phyloP scores from a whole-genome alignment of 2,329 filamentous ascomycete genomes.

The Apiospora phragmitis region DNA sequence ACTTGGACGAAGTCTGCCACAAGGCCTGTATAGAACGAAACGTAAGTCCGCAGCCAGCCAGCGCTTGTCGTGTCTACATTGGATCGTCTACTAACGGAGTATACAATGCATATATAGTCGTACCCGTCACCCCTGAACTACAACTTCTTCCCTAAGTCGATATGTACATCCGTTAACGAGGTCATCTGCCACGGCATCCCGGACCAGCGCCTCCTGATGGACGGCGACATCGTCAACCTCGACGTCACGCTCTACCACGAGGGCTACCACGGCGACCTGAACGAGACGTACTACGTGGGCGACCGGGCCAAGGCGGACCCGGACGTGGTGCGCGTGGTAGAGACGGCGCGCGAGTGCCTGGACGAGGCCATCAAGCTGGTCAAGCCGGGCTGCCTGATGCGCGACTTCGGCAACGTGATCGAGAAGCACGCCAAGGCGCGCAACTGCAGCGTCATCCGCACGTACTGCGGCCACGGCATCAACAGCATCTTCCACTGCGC shows the following conservation, averaged over 20 bases:
- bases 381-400: constrained; percentile 89
- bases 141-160: constrained; percentile 94
- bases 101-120: constrained; percentile 56
- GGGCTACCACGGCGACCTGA: constrained; percentile 93
- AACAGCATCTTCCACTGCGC: constrained; percentile 91
- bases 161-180: constrained; percentile 95
- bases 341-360: constrained; percentile 84
- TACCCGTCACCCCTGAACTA: constrained; percentile 97
- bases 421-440: constrained; percentile 89
- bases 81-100: not conserved
- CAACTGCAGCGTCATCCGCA: constrained; percentile 88
- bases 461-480: constrained; percentile 95
- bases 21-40: constrained; percentile 91
- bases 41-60: constrained; percentile 53
- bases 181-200: constrained; percentile 99
- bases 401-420: constrained; percentile 91
- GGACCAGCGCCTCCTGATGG: constrained; percentile 80
- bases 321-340: constrained; percentile 86
- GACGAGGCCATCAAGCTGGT: constrained; percentile 89
- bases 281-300: constrained; percentile 98
- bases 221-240: constrained; percentile 96
- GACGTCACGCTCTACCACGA: constrained; percentile 93
- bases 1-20: constrained; percentile 93
- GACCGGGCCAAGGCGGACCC: constrained; percentile 81
- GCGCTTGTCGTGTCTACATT: not conserved